Conservation (phyloP, 192 early-diverging fungal species). For the Coemansia sp. region DNA sequence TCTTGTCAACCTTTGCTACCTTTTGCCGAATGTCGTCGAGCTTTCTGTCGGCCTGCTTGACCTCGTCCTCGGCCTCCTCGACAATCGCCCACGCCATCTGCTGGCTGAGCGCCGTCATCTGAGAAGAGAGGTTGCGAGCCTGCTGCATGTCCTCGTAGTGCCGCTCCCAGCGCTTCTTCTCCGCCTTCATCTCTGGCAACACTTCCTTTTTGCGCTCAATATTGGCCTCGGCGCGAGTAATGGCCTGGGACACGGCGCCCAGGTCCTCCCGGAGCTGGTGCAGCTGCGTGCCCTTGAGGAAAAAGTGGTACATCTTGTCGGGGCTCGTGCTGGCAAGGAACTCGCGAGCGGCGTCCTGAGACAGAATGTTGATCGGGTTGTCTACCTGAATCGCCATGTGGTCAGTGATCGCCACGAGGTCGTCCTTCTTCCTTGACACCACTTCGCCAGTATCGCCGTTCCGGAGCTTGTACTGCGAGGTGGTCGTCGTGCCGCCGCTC, state of each 20-base stretch:
- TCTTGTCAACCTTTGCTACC: slow-evolving; percentile 52
- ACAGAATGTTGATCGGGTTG: slow-evolving; percentile 93
- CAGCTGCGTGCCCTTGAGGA: slow-evolving; percentile 86
- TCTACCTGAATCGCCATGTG: slow-evolving; percentile 90
- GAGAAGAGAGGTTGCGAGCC: slow-evolving; percentile 60
- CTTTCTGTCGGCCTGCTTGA: slow-evolving; percentile 27
- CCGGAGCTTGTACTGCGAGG: slow-evolving; percentile 80
- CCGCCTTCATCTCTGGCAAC: slow-evolving; percentile 72
- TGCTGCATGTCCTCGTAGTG: slow-evolving; percentile 70
- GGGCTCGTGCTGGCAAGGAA: slow-evolving; percentile 83
- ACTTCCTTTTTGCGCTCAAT: slow-evolving; percentile 63
- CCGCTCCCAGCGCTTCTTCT: slow-evolving; percentile 66
- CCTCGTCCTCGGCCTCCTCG: slow-evolving; percentile 59
- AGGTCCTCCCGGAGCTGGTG: slow-evolving; percentile 78
- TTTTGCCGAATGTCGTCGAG: slow-evolving; percentile 29
- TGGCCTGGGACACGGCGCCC: slow-evolving; percentile 58
- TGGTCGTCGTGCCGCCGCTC: slow-evolving; percentile 29
- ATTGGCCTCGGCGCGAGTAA: slow-evolving; percentile 55
- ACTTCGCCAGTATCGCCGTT: slow-evolving; percentile 60
- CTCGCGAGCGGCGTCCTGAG: slow-evolving; percentile 90
- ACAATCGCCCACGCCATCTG: slow-evolving; percentile 77
- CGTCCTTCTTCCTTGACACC: slow-evolving; percentile 81
- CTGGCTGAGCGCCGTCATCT: slow-evolving; percentile 63
- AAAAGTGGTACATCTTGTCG: slow-evolving; percentile 92
- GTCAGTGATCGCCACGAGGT: slow-evolving; percentile 81